Evolutionary conservation across 805 yeast genomes (phyloP).

Genomic region (Wickerhamomyces bovis): DNA sequence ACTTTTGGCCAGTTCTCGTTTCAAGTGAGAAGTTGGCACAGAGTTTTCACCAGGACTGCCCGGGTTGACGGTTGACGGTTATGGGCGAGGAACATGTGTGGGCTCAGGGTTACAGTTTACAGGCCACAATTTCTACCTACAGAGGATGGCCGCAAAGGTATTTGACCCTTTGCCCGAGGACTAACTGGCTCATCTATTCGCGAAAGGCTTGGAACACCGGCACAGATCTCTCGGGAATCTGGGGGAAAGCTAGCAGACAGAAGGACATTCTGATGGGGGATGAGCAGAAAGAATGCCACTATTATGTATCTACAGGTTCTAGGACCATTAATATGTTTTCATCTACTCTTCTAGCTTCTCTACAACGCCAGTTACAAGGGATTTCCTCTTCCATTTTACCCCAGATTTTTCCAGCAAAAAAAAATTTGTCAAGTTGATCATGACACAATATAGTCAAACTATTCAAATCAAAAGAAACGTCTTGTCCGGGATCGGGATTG

Average conservation of each 20-base stretch:
- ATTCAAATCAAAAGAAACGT: not conserved
- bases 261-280: too few species aligned
- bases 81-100: too few species aligned
- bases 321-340: not conserved
- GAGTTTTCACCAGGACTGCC: not conserved
- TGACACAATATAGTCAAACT: not conserved
- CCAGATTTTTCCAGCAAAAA: not conserved
- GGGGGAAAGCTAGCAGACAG: too few species aligned
- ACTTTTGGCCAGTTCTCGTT: not conserved
- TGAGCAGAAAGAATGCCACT: not conserved
- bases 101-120: too few species aligned
- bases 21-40: not conserved
- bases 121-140: not conserved
- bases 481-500: not conserved
- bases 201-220: not conserved
- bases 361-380: not conserved
- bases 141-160: not conserved
- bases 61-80: conserved; percentile 3
- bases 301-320: not conserved
- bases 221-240: not conserved
- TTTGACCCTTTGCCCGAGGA: conserved; percentile 3
- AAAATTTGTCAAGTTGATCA: not conserved
- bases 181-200: not conserved
- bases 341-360: not conserved
- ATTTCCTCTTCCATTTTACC: not conserved